Base-by-base conservation (phyloP, 352 stramenopile species). In the Globisporangium yorkense region DNA sequence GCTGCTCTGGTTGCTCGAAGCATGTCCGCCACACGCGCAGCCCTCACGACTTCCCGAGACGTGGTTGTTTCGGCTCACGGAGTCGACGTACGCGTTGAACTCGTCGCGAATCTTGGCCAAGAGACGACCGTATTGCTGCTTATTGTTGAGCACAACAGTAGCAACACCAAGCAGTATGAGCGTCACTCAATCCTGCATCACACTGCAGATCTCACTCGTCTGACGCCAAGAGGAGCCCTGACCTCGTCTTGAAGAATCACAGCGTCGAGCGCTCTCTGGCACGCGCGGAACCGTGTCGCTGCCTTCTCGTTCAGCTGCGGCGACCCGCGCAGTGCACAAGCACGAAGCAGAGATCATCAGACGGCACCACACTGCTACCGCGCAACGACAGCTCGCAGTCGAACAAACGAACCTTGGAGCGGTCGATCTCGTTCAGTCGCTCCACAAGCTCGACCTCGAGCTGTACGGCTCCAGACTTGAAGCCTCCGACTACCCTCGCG, bases 391-490 rank as follows among this genome's bases (percentile, higher is more conserved):
- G 9, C 33, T 37, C 33, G 9, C 18, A 37, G 33, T 37, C 33
- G 33, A 37, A 37, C 9, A 21, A n/a, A 52, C 62, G 18, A 56
- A 87, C 80, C 46, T 84, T 85, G 48, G 73, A 84, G 12, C 75
- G 67, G 13, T 87, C 78, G 49, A 91, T 84, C 41, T 87, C 78
- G 51, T 87, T 80, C 24, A 91, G 59, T 0, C 75, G 71, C 52
- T 88, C 75, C 7, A 73, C 70, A 24, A 91, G 59, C 51, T 89
- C 77, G 20, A 88, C 68, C 61, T 91, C 81, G 1, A 91, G 68
- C 35, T 84, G 68, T 13, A 84, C 66, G 1, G 63, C 71, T 13
- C 45, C 71, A 9, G 75, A 77, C 51, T 77, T 84, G 70, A 72
- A 87, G 18, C 71, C 68, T 18, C 68, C 62, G 33, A 74, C 29